Base-by-base conservation (phyloP, 805 yeast species). In the Hanseniaspora hatyaiensis region DNA sequence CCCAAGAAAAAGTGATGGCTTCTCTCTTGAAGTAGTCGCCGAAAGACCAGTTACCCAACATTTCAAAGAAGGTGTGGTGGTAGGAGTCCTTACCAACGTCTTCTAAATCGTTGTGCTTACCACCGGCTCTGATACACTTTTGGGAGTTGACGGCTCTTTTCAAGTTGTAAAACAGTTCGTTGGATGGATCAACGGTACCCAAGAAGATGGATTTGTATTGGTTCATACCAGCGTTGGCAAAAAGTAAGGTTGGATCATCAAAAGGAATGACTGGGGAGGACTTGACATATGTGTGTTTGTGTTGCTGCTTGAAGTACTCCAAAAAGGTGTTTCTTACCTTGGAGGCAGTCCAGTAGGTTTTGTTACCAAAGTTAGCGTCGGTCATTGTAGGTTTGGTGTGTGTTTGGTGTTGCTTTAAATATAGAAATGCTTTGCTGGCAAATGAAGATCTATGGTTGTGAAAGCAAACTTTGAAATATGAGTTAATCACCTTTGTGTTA, bases 1-100 rank as follows among this genome's bases (percentile, higher is more conserved):
- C 94, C 97, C 97, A 92, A 8, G 95, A 79, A 69, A 74, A 84
- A 8, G 68, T 67, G 59, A 88, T 81, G 46, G 97, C 97, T 61
- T 87, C 98, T 58, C 82, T 77, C 66, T 92, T 92, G 78, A 92
- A 92, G 65, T 92, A 92, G 67, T 92, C 98, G 59, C 99, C 99
- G 66, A 92, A 92, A 6, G 98, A 92, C 99, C 99, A 92, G 73
- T 92, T 92, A 60, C 99, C 99, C 67, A 92, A 75, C 99, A 92
- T 92, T 70, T 92, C 99, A 58, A 92, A 92, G 62, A 94, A 94
- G 15, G 99, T 92, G 66, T 92, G 99, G 65, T 92, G 99, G 63
- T 92, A 92, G 46, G 95, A 85, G 67, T 92, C 99, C 60, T 82
- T 79, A 54, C 99, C 99, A 41, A 92, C 99, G 66, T 92, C 99